These are phyloP conservation scores for Quercus suber DNA, from an alignment of 306 rosid genomes.

Conservation along the genomic window DNA sequence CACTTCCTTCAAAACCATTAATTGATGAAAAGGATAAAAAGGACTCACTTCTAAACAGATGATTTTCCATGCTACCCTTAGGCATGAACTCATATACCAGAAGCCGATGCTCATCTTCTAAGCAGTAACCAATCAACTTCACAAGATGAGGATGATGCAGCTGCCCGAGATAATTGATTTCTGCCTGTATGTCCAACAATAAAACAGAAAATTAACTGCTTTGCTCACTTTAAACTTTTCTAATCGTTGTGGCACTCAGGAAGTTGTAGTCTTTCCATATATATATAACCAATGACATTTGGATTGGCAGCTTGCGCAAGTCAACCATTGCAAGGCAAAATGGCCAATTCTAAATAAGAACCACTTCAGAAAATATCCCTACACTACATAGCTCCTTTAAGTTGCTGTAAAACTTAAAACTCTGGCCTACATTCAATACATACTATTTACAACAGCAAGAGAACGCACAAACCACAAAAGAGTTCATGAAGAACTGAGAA, in stretches of 20 bases:
- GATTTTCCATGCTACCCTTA: conserved; percentile 95
- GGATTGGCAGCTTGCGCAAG: background rate
- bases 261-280: conserved; percentile 7
- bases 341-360: background rate
- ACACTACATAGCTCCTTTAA: background rate
- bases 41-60: conserved; percentile 85
- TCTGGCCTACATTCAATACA: conserved; percentile 11
- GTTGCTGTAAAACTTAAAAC: background rate
- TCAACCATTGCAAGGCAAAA: background rate
- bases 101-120: conserved; percentile 90
- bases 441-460: conserved; percentile 12
- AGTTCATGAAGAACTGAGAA: background rate
- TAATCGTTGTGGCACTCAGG: conserved; percentile 6
- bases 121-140: conserved; percentile 85
- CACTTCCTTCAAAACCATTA: background rate
- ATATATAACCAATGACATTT: background rate
- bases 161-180: conserved; percentile 93
- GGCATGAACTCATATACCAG: conserved; percentile 93
- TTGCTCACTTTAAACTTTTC: background rate
- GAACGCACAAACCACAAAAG: background rate
- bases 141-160: conserved; percentile 92
- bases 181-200: conserved; percentile 51
- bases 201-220: conserved; percentile 16
- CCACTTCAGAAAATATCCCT: background rate
- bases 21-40: conserved; percentile 5